Conservation (phyloP, 805 yeast genomes). For the Wickerhamiella alocasiicola region DNA sequence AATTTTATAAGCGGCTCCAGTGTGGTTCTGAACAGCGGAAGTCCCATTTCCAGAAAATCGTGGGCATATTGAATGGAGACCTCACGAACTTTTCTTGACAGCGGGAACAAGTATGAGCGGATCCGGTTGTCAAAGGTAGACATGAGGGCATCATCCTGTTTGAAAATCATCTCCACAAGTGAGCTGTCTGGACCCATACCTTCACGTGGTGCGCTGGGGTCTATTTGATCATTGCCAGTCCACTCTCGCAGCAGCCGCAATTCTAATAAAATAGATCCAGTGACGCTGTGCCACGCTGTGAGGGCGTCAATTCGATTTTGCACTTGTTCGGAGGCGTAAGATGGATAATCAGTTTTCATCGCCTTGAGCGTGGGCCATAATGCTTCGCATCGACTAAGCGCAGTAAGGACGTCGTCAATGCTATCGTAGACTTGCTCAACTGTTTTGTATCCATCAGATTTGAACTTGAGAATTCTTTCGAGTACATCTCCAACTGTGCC, state of each 20-base stretch:
- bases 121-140: slow-evolving; percentile 57
- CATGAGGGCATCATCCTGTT: slow-evolving; percentile 36
- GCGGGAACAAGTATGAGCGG: slow-evolving; percentile 57
- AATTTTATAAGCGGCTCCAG: slow-evolving; percentile 56
- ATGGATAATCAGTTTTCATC: slow-evolving; percentile 68
- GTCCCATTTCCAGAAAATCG: slow-evolving; percentile 46
- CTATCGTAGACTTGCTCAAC: slow-evolving; percentile 33
- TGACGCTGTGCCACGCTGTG: slow-evolving; percentile 70
- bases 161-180: slow-evolving; percentile 71
- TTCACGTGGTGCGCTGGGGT: slow-evolving; percentile 36
- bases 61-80: slow-evolving; percentile 51
- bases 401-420: slow-evolving; percentile 45
- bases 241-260: slow-evolving; percentile 50
- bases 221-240: slow-evolving; percentile 76
- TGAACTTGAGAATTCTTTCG: slow-evolving; percentile 55
- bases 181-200: slow-evolving; percentile 46
- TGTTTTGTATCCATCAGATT: slow-evolving; percentile 29
- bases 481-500: slow-evolving; percentile 61
- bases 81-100: slow-evolving; percentile 71
- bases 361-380: slow-evolving; percentile 71
- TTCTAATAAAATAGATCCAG: slow-evolving; percentile 54
- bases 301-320: slow-evolving; percentile 58
- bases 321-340: slow-evolving; percentile 52
- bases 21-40: slow-evolving; percentile 49
- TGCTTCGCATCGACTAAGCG: slow-evolving; percentile 54